A percentile compares a stretch with the other conserved stretches of the same genome.
phyloP scores from a whole-genome alignment of 2,329 filamentous ascomycete species.

The Epichloe bromicola region DNA sequence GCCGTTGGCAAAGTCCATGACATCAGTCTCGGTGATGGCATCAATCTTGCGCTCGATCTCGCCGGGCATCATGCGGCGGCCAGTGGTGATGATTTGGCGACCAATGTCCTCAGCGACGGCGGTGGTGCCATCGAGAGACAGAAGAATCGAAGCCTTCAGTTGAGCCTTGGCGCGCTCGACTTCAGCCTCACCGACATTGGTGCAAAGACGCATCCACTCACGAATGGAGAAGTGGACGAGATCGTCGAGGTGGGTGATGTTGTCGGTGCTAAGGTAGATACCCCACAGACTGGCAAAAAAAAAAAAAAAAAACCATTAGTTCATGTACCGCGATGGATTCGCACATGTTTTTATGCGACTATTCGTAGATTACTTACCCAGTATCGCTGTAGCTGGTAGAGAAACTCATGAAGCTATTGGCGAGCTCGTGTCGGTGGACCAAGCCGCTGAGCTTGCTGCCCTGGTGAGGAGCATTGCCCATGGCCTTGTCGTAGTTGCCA shows the following conservation, averaged over 20 bases:
- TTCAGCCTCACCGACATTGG: constrained; percentile 78
- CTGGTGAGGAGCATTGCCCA: constrained; percentile 94
- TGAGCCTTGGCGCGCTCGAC: constrained; percentile 98
- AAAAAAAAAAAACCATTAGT: neutral
- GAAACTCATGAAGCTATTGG: constrained; percentile 99
- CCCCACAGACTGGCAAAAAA: constrained; percentile 70
- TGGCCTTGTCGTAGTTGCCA: constrained; percentile 98
- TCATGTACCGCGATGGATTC: neutral
- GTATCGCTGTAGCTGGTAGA: constrained; percentile 99
- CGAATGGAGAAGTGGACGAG: constrained; percentile 96
- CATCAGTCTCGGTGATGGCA: constrained; percentile 83
- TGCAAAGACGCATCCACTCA: constrained; percentile 92
- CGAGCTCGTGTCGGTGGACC: constrained; percentile 86
- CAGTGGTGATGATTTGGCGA: constrained; percentile 95
- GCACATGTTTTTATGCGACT: neutral
- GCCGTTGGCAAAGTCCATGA: constrained; percentile 89
- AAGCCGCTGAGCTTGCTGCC: constrained; percentile 96
- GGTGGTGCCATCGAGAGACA: constrained; percentile 94
- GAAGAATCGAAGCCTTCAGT: constrained; percentile 94
- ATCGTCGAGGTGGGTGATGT: constrained; percentile 78
- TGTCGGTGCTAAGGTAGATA: constrained; percentile 94
- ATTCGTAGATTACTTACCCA: constrained; percentile 48
- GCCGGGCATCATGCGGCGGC: constrained; percentile 76
- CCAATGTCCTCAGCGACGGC: constrained; percentile 97
- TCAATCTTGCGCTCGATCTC: constrained; percentile 92